Conservation (phyloP, 176 grass and related monocot species). For the Lolium perenne region DNA sequence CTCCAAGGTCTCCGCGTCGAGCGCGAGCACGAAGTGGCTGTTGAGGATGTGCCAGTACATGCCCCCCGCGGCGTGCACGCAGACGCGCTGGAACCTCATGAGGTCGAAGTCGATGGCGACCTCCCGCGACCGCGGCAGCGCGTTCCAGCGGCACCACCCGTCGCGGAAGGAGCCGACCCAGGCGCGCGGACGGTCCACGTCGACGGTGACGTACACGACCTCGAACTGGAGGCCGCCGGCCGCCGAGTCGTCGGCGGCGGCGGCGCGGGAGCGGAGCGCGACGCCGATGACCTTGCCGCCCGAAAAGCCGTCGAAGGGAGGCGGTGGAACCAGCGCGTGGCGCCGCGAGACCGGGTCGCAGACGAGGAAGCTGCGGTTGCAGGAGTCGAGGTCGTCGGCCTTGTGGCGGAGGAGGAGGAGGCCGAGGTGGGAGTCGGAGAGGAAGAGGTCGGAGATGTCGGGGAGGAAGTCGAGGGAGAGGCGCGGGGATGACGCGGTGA, state of each 20-base stretch:
- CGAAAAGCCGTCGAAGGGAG: not conserved
- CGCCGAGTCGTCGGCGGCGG: too few relatives aligned
- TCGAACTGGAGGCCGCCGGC: not conserved
- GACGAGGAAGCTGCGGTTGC: not conserved
- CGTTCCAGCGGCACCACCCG: constrained; percentile 19
- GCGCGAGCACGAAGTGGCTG: constrained; percentile 12
- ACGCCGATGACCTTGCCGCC: not conserved
- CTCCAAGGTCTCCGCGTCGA: not conserved
- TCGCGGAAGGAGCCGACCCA: constrained; percentile 29
- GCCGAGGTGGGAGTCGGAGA: not conserved
- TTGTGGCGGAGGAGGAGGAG: constrained; percentile 21
- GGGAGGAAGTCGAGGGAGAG: constrained; percentile 5
- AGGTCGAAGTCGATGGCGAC: constrained; percentile 17
- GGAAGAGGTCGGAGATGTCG: not conserved
- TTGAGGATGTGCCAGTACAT: constrained; percentile 33
- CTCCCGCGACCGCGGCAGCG: constrained; percentile 1
- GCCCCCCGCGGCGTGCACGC: constrained; percentile 33
- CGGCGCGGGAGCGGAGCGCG: constrained; percentile 10
- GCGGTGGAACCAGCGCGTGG: not conserved
- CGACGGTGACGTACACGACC: constrained; percentile 13
- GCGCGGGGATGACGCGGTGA: not conserved
- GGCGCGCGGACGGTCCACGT: not conserved
- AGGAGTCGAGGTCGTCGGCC: not conserved
- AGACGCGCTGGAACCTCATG: not conserved
- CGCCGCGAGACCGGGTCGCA: not conserved